A percentile compares a stretch with the other conserved stretches of the same genome.
These are phyloP conservation scores for Eucalyptus melliodora DNA, from an alignment of 345 rosid species.

Conservation along the genomic window DNA sequence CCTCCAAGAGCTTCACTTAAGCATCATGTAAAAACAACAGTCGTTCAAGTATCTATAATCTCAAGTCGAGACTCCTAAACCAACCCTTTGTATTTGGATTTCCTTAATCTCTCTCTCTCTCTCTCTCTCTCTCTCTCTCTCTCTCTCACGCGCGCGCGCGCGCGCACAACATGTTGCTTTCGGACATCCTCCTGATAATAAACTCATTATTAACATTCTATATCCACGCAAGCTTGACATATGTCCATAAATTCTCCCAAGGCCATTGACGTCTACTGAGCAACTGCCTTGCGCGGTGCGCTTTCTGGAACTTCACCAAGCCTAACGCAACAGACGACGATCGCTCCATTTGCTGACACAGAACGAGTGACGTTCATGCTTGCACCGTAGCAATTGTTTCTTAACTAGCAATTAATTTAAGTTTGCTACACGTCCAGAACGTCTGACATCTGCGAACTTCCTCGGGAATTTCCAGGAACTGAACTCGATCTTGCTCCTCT, in stretches of 20 bases:
- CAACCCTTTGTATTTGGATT: neutral
- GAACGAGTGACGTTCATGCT: neutral
- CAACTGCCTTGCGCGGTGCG: neutral
- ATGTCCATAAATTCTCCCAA: neutral
- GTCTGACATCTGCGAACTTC: neutral
- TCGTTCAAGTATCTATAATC: neutral
- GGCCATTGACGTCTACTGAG: neutral
- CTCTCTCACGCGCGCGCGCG: too few relatives aligned
- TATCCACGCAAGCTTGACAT: neutral
- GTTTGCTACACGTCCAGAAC: neutral
- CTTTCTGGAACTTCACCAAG: neutral
- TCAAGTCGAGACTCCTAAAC: neutral
- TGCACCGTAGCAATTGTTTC: neutral
- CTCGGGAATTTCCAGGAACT: neutral
- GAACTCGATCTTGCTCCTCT: neutral
- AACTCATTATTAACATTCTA: neutral
- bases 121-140: too few relatives aligned
- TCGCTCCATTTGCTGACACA: neutral
- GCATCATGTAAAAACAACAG: neutral
- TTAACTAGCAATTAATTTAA: neutral
- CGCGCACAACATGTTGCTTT: neutral
- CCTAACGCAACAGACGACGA: neutral
- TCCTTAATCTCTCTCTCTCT: neutral
- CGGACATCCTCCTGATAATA: neutral
- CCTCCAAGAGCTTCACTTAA: neutral